A percentile compares a stretch with the other conserved stretches of the same genome.
Evolutionary conservation across 805 yeast species (phyloP).

Genomic region (Schizosaccharomyces osmophilus): DNA sequence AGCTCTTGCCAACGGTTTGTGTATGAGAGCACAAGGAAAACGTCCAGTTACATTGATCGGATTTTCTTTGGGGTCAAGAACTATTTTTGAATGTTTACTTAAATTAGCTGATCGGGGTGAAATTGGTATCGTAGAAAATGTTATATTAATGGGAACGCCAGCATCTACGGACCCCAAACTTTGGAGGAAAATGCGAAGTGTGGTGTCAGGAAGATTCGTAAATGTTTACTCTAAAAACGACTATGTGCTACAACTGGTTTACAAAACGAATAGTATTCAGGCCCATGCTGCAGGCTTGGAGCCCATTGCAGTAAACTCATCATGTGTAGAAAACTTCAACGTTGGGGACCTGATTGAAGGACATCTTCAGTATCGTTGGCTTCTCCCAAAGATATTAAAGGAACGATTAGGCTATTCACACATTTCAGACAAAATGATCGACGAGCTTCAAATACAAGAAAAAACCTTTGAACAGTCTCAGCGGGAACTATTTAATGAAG

Average conservation of each 20-base stretch:
- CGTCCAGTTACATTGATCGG: constrained; percentile 8
- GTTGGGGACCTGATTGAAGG: constrained; percentile 1
- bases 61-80: constrained; percentile 8
- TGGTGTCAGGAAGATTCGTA: constrained; percentile 8
- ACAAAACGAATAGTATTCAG: constrained; percentile 4
- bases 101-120: constrained; percentile 4
- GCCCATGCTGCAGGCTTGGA: constrained; percentile 6
- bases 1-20: constrained; percentile 8
- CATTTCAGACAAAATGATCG: neutral
- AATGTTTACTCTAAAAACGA: constrained; percentile 6
- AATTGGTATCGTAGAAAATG: constrained; percentile 6
- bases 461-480: neutral
- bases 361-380: constrained; percentile 1
- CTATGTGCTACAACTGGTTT: constrained; percentile 6
- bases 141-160: constrained; percentile 6
- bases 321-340: neutral
- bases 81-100: constrained; percentile 5
- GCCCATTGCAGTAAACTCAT: neutral
- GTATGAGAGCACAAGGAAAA: constrained; percentile 5
- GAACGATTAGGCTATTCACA: neutral
- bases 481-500: neutral
- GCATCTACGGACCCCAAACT: constrained; percentile 3
- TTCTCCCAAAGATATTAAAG: neutral
- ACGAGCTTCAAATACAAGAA: neutral
- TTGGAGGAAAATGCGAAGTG: constrained; percentile 5